These are phyloP conservation scores for Alternaria conjuncta DNA, from an alignment of 2,329 filamentous ascomycete species.

Conservation along the genomic window DNA sequence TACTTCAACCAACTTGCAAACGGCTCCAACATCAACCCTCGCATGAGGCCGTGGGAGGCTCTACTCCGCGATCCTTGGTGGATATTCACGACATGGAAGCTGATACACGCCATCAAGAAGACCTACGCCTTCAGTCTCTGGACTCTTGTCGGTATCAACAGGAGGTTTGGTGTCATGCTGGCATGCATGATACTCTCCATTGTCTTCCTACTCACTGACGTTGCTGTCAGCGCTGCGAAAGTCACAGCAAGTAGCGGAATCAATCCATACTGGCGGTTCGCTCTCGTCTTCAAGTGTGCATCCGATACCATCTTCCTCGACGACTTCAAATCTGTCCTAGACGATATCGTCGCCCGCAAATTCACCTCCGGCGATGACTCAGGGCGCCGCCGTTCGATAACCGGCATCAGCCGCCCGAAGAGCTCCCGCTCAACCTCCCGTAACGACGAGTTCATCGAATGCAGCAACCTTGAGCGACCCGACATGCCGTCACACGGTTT, in stretches of 20 bases:
- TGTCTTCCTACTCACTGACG: slow-evolving; percentile 40
- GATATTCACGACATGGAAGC: slow-evolving; percentile 46
- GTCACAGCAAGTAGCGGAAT: slow-evolving; percentile 37
- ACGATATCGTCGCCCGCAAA: slow-evolving; percentile 38
- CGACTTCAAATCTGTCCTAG: slow-evolving; percentile 46
- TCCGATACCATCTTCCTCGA: slow-evolving; percentile 47
- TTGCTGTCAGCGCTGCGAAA: slow-evolving; percentile 37
- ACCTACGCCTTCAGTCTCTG: slow-evolving; percentile 40
- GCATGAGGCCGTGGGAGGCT: slow-evolving; percentile 42
- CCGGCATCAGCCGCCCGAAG: slow-evolving; percentile 13
- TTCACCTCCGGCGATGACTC: slow-evolving; percentile 28
- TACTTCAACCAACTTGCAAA: slow-evolving; percentile 40
- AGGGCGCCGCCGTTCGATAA: slow-evolving; percentile 18
- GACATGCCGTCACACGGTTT: background rate
- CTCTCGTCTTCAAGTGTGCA: slow-evolving; percentile 46
- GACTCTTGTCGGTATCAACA: slow-evolving; percentile 35
- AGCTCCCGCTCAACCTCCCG: slow-evolving; percentile 22
- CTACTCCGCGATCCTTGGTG: slow-evolving; percentile 45
- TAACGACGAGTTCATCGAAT: slow-evolving; percentile 29
- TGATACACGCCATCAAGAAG: slow-evolving; percentile 41
- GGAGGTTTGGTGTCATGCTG: slow-evolving; percentile 43
- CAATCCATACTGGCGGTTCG: slow-evolving; percentile 47
- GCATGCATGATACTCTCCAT: slow-evolving; percentile 44
- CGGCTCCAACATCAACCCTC: slow-evolving; percentile 36
- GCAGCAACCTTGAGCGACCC: slow-evolving; percentile 13